Evolutionary conservation across 2,329 filamentous ascomycete genomes (phyloP), one percentile per base, ranked within the genome.

Genomic region (Coniochaeta sp.): DNA sequence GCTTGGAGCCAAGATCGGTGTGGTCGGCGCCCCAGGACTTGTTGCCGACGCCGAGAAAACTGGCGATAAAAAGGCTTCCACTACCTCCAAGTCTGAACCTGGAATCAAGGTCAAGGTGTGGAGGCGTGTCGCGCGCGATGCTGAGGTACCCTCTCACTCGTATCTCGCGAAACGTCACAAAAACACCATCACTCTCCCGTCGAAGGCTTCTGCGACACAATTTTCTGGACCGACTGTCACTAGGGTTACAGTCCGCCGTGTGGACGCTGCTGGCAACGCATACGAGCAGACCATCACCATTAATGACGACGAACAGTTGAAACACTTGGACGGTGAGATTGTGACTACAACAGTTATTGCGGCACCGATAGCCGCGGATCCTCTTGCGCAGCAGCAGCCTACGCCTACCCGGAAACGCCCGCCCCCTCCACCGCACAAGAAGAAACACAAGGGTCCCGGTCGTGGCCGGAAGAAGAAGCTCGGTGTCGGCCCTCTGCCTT

Each of bases 241-340:
- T 8, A 89, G 89, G 68, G 91, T 90, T 0, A 95, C 89, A 24
- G 90, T 97, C 59, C 86, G 89, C 67, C 87, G 89, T 65, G 78
- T 88, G 12, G 91, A 96, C 70, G 87, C 88, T 5, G 85, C 86
- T 1, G 93, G 93, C 26, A 93, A 93, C 67, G 82, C 90, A 11
- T 91, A 90, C 62, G 87, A 93, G 1, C 91, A 95, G 72, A 91
- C 96, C 68, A 86, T 95, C 8, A 89, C 91, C 22, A 82, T 96
- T 4, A 84, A 86, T 6, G 89, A 93, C 61, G 92, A 91, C 0
- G 89, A 95, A 70, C 78, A 79, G 6, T 82, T 96, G 0, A 89
- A 95, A 70, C 78, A 79, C 6, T 82, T 96, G 0, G 89, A 93
- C 64, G 91, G 91, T 60, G 92, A 96, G 70, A 87, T 96, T 58